Percentiles rank a stretch among this genome's conserved stretches.
Conservation (phyloP, 2,329 filamentous ascomycete genomes). For the Penicillium sp. region DNA sequence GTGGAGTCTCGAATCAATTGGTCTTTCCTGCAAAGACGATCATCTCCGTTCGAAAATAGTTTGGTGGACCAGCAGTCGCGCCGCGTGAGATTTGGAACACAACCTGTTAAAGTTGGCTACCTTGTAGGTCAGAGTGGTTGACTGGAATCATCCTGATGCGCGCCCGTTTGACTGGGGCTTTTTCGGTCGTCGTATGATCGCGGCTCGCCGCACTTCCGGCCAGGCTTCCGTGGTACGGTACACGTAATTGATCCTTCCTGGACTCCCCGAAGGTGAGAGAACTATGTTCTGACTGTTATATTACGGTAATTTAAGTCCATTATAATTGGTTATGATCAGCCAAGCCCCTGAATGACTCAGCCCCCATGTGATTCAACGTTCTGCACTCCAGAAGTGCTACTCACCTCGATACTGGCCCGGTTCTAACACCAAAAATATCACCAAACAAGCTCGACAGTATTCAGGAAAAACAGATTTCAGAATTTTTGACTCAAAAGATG, state of each 20-base stretch:
- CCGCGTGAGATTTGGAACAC: background rate
- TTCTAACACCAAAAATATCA: background rate
- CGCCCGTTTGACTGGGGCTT: constrained; percentile 2
- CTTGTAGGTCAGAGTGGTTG: background rate
- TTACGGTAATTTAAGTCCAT: background rate
- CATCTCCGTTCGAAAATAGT: constrained; percentile 3
- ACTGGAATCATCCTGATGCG: constrained; percentile 1
- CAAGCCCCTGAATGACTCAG: constrained; percentile 12
- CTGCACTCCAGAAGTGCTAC: background rate
- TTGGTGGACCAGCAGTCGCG: constrained; percentile 7
- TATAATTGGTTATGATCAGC: background rate
- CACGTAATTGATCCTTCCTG: background rate
- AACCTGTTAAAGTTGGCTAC: background rate
- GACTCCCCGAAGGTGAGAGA: background rate
- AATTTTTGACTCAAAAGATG: background rate
- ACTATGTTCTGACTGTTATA: background rate
- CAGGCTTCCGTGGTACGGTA: background rate
- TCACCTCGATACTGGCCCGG: background rate
- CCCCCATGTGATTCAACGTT: constrained; percentile 10
- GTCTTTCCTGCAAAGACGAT: constrained; percentile 11
- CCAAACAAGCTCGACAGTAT: background rate
- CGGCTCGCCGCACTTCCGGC: constrained; percentile 29
- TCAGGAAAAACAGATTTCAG: background rate
- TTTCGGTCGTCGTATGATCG: constrained; percentile 33
- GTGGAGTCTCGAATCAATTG: constrained; percentile 15